Conservation (phyloP, 164 flowering plant genomes). For the Nelumbo lutea region DNA sequence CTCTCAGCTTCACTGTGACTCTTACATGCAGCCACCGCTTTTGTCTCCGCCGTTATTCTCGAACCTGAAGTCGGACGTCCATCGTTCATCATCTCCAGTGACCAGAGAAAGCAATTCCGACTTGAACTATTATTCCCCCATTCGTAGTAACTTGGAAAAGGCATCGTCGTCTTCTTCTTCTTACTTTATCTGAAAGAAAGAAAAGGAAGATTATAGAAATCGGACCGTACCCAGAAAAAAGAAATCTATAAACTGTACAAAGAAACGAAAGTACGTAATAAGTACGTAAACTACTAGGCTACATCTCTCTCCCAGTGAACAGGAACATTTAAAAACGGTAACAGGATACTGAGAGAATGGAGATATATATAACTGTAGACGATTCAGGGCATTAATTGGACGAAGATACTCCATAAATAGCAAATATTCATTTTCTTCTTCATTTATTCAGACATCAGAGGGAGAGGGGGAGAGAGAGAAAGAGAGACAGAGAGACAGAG, state of each 20-base stretch:
- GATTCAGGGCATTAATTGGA: too few species aligned
- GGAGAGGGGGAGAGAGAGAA: too few species aligned
- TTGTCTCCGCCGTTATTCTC: slow-evolving; percentile 16
- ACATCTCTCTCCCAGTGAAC: too few species aligned
- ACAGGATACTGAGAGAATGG: too few species aligned
- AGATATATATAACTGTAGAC: too few species aligned
- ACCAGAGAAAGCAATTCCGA: background rate
- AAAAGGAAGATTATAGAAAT: background rate
- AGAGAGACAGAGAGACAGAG: too few species aligned
- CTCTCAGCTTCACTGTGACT: slow-evolving; percentile 74
- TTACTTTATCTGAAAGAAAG: background rate
- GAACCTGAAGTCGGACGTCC: background rate
- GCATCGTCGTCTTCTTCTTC: slow-evolving; percentile 5
- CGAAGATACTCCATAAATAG: too few species aligned
- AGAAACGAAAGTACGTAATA: too few species aligned
- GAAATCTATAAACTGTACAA: background rate
- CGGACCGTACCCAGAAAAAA: background rate
- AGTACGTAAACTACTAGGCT: too few species aligned
- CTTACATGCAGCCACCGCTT: slow-evolving; percentile 38
- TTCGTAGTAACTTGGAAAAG: slow-evolving; percentile 18
- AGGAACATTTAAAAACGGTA: too few species aligned
- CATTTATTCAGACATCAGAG: too few species aligned
- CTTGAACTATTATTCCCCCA: background rate
- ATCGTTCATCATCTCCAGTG: slow-evolving; percentile 12
- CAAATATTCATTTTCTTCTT: too few species aligned